Base-by-base conservation (phyloP, 2,329 filamentous ascomycete species). In the Beauveria pseudobassiana region DNA sequence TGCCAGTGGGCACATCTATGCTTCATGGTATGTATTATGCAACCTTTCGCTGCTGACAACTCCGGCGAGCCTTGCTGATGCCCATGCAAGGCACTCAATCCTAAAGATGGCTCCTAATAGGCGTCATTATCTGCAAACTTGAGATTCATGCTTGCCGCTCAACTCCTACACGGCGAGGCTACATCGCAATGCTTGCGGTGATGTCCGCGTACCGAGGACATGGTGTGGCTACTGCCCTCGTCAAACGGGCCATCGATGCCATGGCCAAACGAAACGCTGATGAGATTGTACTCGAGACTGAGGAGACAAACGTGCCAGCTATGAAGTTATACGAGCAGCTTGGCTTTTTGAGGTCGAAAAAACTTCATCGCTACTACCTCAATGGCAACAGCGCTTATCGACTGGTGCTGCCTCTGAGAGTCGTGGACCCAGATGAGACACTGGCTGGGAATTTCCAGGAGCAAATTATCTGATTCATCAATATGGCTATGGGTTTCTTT, bases 181-280 rank as follows among this genome's bases (percentile, higher is more conserved):
- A 99, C 76, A 98, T 99, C 68, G 95, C 95, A 70, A 99, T 99
- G 95, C 82, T 99, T 48, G 95, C 95, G n/a, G 93, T 96, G 5
- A 85, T 87, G 49, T 86, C 91, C 45, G 79, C 86, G 28, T 88
- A 91, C 69, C 87, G 95, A 24, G 92, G 93, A 6, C 85, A 87
- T 65, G 93, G 95, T 1, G 92, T 99, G 63, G 95, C 90, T 1
- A 96, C 92, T 0, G 87, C 87, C 46, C 81, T 99, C 10, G 95
- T 99, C n/a, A 85, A 88, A 65, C 87, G 86, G 80, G 92, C 93
- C 22, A 93, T 99, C 65, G 91, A 96, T 67, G 88, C 89, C 65
- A 99, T 99, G 95, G 85, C 86, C 12, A 83, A 85, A 62, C 82
- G 88, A 57, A 83, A 90, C 68, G 95, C 95, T 26, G 93, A 98